These are phyloP conservation scores for Nemania sp. DNA, from an alignment of 2,329 filamentous ascomycete species.

Conservation along the genomic window DNA sequence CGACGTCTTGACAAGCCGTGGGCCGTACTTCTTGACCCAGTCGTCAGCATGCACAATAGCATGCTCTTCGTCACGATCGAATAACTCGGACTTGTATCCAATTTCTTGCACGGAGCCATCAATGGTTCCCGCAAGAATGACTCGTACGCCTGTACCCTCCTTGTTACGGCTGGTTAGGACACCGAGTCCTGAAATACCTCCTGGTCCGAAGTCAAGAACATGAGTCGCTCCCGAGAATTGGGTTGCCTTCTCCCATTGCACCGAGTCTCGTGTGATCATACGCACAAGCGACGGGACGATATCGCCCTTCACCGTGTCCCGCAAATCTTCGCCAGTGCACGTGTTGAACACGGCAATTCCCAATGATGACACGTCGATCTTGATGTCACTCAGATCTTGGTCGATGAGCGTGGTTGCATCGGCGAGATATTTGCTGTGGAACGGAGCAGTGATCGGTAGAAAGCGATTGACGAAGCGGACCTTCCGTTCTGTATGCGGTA, in stretches of 20 bases:
- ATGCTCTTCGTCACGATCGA: conserved; percentile 93
- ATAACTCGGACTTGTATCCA: conserved; percentile 96
- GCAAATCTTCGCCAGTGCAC: conserved; percentile 82
- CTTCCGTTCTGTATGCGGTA: conserved; percentile 95
- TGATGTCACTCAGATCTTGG: conserved; percentile 81
- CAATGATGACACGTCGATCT: conserved; percentile 72
- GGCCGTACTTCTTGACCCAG: conserved; percentile 97
- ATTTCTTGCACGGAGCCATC: conserved; percentile 88
- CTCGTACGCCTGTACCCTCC: conserved; percentile 94
- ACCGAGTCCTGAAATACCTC: conserved; percentile 93
- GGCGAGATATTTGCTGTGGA: conserved; percentile 92
- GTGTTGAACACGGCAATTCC: conserved; percentile 90
- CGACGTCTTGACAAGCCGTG: conserved; percentile 87
- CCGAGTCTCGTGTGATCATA: conserved; percentile 91
- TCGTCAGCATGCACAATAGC: conserved; percentile 94
- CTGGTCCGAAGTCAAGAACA: conserved; percentile 94
- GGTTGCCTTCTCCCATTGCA: conserved; percentile 96
- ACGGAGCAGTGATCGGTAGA: conserved; percentile 94
- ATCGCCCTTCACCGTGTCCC: conserved; percentile 70
- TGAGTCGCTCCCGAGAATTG: conserved; percentile 89
- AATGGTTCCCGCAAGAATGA: conserved; percentile 92
- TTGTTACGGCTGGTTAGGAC: conserved; percentile 98
- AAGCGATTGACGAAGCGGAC: conserved; percentile 96
- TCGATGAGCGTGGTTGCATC: conserved; percentile 82
- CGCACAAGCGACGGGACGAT: conserved; percentile 85